A percentile compares a stretch with the other conserved stretches of the same genome.
Evolutionary conservation across 83 land plant species (phyloP).

Genomic region (Picea mariana): DNA sequence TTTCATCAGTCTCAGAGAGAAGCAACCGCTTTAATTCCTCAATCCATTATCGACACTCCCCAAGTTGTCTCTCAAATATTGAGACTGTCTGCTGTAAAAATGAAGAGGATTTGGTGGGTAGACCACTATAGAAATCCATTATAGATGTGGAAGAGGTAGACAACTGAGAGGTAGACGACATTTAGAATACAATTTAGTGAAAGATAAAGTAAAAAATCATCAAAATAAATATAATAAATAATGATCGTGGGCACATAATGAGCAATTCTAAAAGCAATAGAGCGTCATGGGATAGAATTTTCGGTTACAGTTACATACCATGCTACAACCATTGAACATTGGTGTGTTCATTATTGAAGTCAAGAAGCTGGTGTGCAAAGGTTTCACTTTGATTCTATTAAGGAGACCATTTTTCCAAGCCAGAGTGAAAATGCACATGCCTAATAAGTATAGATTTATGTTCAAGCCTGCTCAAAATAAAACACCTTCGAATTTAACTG

Average conservation of each 20-base stretch:
- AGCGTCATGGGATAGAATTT: neutral
- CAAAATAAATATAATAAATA: too few relatives aligned
- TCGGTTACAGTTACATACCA: neutral
- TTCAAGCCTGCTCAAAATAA: too few relatives aligned
- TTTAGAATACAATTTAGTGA: constrained; percentile 65
- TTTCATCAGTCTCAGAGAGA: constrained; percentile 12
- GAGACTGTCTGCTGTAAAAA: too few relatives aligned
- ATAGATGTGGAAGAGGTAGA: constrained; percentile 16
- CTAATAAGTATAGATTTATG: too few relatives aligned
- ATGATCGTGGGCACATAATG: constrained; percentile 28
- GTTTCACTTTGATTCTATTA: too few relatives aligned
- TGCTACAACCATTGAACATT: neutral
- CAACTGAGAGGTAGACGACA: constrained; percentile 18
- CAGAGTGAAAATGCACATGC: neutral
- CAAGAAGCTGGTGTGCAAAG: too few relatives aligned
- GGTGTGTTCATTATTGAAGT: too few relatives aligned
- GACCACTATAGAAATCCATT: constrained; percentile 59
- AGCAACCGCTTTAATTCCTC: neutral
- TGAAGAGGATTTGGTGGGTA: constrained; percentile 20
- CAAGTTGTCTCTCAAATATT: constrained; percentile 26
- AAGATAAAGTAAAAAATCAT: constrained; percentile 39
- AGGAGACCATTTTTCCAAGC: neutral
- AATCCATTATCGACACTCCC: constrained; percentile 38
- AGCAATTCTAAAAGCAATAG: neutral
- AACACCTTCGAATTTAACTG: too few relatives aligned